phyloP scores from a whole-genome alignment of 2,329 filamentous ascomycete genomes.

The Sporothrix inflata region DNA sequence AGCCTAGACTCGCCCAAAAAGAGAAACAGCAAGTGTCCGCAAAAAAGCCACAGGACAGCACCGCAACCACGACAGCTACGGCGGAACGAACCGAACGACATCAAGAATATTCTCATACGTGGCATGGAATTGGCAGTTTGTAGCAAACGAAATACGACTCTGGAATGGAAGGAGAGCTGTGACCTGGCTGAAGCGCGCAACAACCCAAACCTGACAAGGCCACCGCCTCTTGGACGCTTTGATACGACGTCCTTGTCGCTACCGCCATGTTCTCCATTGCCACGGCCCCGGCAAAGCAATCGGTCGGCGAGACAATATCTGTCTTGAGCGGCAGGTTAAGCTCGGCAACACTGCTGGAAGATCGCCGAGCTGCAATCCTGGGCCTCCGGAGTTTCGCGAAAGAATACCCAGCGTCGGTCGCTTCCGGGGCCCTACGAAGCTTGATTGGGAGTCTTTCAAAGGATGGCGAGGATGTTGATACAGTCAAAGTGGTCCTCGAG shows the following conservation, averaged over 20 bases:
- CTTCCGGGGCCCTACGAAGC: constrained; percentile 86
- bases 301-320: constrained; percentile 90
- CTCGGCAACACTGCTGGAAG: constrained; percentile 90
- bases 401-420: constrained; percentile 92
- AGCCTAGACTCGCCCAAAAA: background rate
- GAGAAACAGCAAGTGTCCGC: background rate
- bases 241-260: background rate
- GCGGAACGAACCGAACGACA: background rate
- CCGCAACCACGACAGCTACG: background rate
- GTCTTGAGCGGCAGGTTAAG: constrained; percentile 84
- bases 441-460: constrained; percentile 83
- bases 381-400: constrained; percentile 95
- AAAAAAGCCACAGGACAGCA: background rate
- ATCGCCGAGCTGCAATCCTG: constrained; percentile 88
- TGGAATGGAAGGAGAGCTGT: constrained; percentile 20
- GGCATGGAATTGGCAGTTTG: background rate
- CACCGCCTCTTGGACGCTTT: background rate
- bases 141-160: background rate
- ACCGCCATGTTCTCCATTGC: constrained; percentile 63
- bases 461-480: constrained; percentile 94
- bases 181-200: constrained; percentile 16
- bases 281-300: constrained; percentile 88
- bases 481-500: constrained; percentile 91
- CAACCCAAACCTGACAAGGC: background rate
- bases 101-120: background rate